A percentile compares a stretch with the other conserved stretches of the same genome.
These are phyloP conservation scores for Syzygium jambos DNA, from an alignment of 345 rosid genomes.

Conservation along the genomic window DNA sequence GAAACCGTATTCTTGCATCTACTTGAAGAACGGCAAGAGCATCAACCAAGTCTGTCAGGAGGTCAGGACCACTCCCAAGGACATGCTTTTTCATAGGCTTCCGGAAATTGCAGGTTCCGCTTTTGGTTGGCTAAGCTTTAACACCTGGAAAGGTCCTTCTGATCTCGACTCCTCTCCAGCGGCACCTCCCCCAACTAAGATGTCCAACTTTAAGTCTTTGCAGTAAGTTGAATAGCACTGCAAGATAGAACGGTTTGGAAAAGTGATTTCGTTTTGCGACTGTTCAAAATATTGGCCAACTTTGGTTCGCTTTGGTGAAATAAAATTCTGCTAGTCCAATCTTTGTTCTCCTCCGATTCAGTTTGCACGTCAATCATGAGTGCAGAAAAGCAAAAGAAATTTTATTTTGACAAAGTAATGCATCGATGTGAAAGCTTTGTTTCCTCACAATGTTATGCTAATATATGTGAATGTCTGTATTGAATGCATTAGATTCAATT, in stretches of 20 bases:
- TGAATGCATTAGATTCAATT: background rate
- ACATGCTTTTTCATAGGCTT: slow-evolving; percentile 34
- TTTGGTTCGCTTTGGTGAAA: background rate
- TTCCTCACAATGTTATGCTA: background rate
- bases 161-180: background rate
- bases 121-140: slow-evolving; percentile 35
- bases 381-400: background rate
- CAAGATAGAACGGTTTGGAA: background rate
- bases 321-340: background rate
- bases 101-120: slow-evolving; percentile 31
- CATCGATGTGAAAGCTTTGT: background rate
- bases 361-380: background rate
- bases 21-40: slow-evolving; percentile 52
- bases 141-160: slow-evolving; percentile 30
- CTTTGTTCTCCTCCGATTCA: background rate
- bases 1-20: slow-evolving; percentile 51
- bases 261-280: background rate
- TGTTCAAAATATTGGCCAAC: background rate
- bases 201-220: background rate
- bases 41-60: slow-evolving; percentile 48
- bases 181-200: background rate
- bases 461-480: background rate
- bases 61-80: slow-evolving; percentile 39
- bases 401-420: background rate
- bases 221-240: background rate